These are phyloP conservation scores for Boletales sp. DNA, from an alignment of 768 basidiomycete genomes.

Conservation along the genomic window DNA sequence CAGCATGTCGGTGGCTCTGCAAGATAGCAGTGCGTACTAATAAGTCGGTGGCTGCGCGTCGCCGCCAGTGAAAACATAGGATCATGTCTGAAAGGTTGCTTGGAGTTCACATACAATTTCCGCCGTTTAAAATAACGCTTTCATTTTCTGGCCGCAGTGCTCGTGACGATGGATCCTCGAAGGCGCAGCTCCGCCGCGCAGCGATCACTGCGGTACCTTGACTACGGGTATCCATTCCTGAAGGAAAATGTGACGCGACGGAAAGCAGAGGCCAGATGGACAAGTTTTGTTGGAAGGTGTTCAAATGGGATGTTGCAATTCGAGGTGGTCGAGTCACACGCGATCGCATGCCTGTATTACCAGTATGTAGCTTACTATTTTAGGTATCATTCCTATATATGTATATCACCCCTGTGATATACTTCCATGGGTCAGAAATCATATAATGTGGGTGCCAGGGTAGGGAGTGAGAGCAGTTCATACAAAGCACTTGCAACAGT, in stretches of 20 bases:
- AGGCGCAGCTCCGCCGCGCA: slow-evolving; percentile 4
- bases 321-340: no score
- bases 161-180: background rate
- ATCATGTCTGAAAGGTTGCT: background rate
- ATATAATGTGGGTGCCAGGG: no score
- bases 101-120: background rate
- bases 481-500: background rate
- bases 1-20: slow-evolving; percentile 5
- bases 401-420: slow-evolving; percentile 12
- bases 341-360: background rate
- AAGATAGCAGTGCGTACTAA: background rate
- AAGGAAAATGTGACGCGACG: background rate
- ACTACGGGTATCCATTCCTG: background rate
- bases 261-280: background rate
- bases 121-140: background rate
- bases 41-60: slow-evolving; percentile 1
- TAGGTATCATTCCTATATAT: slow-evolving; percentile 7
- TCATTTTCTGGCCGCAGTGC: background rate
- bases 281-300: no score
- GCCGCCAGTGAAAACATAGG: background rate
- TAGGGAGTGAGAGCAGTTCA: no score
- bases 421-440: no score
- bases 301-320: no score
- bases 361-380: background rate
- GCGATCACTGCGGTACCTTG: slow-evolving; percentile 4